Base-by-base conservation (phyloP, 805 yeast species). In the Pichia occidentalis region DNA sequence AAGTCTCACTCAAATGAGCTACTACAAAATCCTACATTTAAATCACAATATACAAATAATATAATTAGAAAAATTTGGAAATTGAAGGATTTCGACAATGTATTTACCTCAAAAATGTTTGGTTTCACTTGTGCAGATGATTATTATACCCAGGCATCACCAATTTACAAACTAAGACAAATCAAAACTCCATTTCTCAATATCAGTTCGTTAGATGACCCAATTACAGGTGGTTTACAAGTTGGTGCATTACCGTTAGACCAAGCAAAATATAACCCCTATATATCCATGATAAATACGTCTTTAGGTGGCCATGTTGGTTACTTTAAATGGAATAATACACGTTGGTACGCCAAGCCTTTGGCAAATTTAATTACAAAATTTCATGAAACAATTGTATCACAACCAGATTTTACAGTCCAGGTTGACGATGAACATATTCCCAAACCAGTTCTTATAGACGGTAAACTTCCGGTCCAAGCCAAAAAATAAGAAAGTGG, bases 221-320 rank as follows among this genome's bases (percentile, higher is more conserved):
- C 95, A 6, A 71, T 85, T 24, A 77, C 77, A 11, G 76, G 82
- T 11, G 62, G 64, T 2, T 29, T 46, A 13, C 41, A 39, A n/a
- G 40, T 46, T 12, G 57, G 53, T 20, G 55, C 64, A 17, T 53
- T 81, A 19, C 92, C 92, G 1, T 53, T 56, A 25, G 53, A 52
- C 12, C 80, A 77, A 43, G 67, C 73, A 16, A 45, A 51, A 27
- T 46, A 53, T 22, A 83, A 83, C 51, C 92, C 94, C 2, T 75
- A 70, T 52, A 59, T 75, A 24, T 60, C 71, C 30, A 47, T 80
- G 50, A 65, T 77, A 5, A 70, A 76, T 42, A 80, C 88, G 6
- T 67, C 71, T 29, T 65, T 72, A 36, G 95, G 95, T 6, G 94
- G 95, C 1, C 95, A 85, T 58, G 67, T 85, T 37, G 92, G 85